These are phyloP conservation scores for Pestalotiopsis sp. DNA, from an alignment of 2,329 filamentous ascomycete species.

Conservation along the genomic window DNA sequence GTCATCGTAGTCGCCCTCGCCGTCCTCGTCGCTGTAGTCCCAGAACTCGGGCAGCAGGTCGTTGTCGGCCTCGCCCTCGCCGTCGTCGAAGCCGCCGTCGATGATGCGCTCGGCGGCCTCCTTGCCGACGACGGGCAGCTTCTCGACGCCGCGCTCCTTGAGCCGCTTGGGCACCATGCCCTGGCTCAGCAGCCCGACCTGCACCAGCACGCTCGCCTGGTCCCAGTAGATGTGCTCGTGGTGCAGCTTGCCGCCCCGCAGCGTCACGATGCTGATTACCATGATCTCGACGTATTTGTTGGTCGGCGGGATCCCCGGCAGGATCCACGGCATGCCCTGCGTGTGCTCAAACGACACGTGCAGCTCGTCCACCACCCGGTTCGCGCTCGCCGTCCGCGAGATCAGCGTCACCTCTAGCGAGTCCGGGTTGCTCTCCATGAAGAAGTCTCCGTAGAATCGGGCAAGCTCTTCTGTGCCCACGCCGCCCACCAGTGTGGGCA, in stretches of 20 bases:
- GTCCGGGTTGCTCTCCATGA: constrained; percentile 63
- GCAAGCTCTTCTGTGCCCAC: constrained; percentile 61
- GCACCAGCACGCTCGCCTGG: constrained; percentile 64
- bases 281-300: constrained; percentile 56
- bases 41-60: constrained; percentile 40
- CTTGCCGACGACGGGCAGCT: constrained; percentile 42
- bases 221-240: constrained; percentile 73
- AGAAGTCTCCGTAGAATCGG: constrained; percentile 67
- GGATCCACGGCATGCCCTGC: constrained; percentile 60
- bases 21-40: constrained; percentile 28
- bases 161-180: constrained; percentile 37
- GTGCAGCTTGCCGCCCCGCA: constrained; percentile 65
- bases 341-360: constrained; percentile 62
- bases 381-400: constrained; percentile 65
- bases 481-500: constrained; percentile 67
- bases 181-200: constrained; percentile 58
- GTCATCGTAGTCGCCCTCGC: constrained; percentile 7
- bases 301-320: constrained; percentile 62
- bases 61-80: constrained; percentile 47
- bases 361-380: constrained; percentile 68
- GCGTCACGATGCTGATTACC: constrained; percentile 64
- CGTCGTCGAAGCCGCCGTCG: constrained; percentile 34
- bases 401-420: constrained; percentile 64
- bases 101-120: constrained; percentile 40
- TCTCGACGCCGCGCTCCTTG: constrained; percentile 35